A percentile compares a stretch with the other conserved stretches of the same genome.
These are phyloP conservation scores for Beauveria australis DNA, from an alignment of 2,329 filamentous ascomycete genomes.

Conservation along the genomic window DNA sequence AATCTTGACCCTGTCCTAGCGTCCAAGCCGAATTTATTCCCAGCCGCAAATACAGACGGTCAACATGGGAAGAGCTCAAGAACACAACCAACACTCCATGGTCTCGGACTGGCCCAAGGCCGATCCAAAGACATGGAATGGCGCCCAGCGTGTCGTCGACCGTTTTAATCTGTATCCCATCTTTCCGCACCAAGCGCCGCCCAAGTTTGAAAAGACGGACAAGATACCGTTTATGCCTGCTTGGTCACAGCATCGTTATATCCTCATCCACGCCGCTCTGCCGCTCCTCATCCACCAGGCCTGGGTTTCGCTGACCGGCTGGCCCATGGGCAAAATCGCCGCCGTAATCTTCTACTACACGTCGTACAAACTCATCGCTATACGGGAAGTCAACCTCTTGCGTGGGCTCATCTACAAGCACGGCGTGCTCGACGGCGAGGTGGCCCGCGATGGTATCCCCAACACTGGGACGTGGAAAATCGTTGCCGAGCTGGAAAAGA, in stretches of 20 bases:
- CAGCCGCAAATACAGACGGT: background rate
- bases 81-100: constrained; percentile 15
- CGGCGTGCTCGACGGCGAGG: constrained; percentile 21
- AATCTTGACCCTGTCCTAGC: background rate
- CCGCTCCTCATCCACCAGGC: constrained; percentile 19
- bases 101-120: constrained; percentile 15
- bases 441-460: constrained; percentile 26
- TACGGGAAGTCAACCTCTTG: constrained; percentile 22
- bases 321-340: constrained; percentile 6
- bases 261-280: constrained; percentile 21
- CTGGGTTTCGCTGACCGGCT: constrained; percentile 10
- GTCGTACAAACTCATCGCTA: constrained; percentile 22
- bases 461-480: constrained; percentile 21
- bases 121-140: constrained; percentile 14
- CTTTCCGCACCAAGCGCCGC: constrained; percentile 14
- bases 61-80: constrained; percentile 5
- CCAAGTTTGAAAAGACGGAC: constrained; percentile 24
- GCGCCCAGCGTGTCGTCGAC: constrained; percentile 14
- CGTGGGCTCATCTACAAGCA: constrained; percentile 22
- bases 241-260: constrained; percentile 22
- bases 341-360: constrained; percentile 20
- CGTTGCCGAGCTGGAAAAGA: constrained; percentile 16
- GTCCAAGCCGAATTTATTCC: background rate
- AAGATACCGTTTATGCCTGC: constrained; percentile 22
- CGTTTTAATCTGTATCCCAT: constrained; percentile 13